phyloP scores from a whole-genome alignment of 2,329 filamentous ascomycete species.

The Penicillium sp. region DNA sequence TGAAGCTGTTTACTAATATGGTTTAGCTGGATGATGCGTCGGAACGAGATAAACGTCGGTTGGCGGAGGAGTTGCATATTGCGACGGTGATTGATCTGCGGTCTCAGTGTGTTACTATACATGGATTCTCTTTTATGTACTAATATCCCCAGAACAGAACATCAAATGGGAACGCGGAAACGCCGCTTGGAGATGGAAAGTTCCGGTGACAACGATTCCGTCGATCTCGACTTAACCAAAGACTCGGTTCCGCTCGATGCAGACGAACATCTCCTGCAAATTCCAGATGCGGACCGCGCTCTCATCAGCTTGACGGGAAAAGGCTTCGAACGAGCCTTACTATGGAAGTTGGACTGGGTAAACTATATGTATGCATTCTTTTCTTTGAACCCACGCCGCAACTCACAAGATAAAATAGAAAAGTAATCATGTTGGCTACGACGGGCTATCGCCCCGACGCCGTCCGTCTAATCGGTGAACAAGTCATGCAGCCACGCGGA shows the following conservation, averaged over 20 bases:
- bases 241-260: conserved; percentile 45
- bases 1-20: no score
- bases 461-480: conserved; percentile 60
- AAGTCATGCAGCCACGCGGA: conserved; percentile 67
- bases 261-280: conserved; percentile 53
- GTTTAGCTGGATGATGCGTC: conserved; percentile 62
- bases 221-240: conserved; percentile 19
- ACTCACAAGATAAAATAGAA: conserved; percentile 38
- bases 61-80: conserved; percentile 58
- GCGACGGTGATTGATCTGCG: conserved; percentile 72
- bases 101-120: conserved; percentile 63
- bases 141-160: conserved; percentile 59
- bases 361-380: conserved; percentile 52
- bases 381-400: neutral
- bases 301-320: conserved; percentile 69
- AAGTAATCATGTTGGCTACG: conserved; percentile 58
- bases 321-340: conserved; percentile 61
- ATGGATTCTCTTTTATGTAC: no score
- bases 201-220: conserved; percentile 16
- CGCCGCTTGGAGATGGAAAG: conserved; percentile 40
- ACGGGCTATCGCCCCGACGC: conserved; percentile 63
- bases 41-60: conserved; percentile 53
- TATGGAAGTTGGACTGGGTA: conserved; percentile 63
- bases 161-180: conserved; percentile 61
- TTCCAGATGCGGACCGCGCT: conserved; percentile 58